Conservation (phyloP, 1,284 basidiomycete genomes). For the Blastosporella zonata region DNA sequence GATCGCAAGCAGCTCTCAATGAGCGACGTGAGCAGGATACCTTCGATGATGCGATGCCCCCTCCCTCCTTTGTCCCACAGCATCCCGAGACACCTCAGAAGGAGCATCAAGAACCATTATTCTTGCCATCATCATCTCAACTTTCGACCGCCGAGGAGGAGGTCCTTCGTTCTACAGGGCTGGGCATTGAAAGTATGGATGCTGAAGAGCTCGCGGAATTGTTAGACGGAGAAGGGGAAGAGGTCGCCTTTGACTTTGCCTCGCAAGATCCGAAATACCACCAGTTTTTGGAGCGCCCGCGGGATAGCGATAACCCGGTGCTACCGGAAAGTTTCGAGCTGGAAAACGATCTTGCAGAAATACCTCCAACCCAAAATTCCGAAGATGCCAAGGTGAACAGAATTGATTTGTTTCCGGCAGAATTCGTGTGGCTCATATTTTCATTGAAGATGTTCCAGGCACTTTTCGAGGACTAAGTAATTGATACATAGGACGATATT, state of each 20-base stretch:
- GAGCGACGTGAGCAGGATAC: background rate
- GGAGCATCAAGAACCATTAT: conserved; percentile 48
- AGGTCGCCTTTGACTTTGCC: conserved; percentile 45
- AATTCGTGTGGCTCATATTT: background rate
- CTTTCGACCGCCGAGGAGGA: conserved; percentile 51
- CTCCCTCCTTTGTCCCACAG: conserved; percentile 10
- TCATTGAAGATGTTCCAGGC: conserved; percentile 51
- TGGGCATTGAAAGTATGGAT: conserved; percentile 64
- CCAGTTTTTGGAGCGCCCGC: conserved; percentile 3
- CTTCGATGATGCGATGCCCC: conserved; percentile 2
- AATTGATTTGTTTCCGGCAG: background rate
- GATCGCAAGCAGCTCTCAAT: conserved; percentile 15
- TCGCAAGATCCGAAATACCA: conserved; percentile 21
- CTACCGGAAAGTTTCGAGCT: conserved; percentile 28
- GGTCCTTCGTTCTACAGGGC: conserved; percentile 51
- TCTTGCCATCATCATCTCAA: conserved; percentile 64
- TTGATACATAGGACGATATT: background rate
- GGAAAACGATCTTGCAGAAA: conserved; percentile 36
- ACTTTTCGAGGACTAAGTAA: conserved; percentile 59
- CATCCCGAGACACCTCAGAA: conserved; percentile 4
- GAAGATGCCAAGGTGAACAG: conserved; percentile 16
- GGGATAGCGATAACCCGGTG: background rate
- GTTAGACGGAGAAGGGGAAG: conserved; percentile 65
- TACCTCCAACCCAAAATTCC: conserved; percentile 50
- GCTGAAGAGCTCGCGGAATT: conserved; percentile 59